Evolutionary conservation across 768 basidiomycete genomes (phyloP), one percentile per base, ranked within the genome.

Genomic region (Lactarius vividus): DNA sequence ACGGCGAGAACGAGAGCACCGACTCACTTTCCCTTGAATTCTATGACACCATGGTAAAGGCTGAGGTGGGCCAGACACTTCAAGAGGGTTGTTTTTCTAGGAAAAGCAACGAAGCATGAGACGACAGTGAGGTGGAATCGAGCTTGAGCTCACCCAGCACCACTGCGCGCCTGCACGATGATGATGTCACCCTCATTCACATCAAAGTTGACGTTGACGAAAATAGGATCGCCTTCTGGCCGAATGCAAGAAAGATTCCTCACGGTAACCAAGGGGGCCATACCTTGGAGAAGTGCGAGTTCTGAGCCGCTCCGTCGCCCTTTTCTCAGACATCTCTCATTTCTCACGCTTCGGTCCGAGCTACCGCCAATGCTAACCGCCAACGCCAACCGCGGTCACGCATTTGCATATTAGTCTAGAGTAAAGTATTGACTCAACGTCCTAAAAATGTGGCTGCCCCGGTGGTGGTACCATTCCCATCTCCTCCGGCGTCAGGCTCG

Each of bases 41-140:
- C 68, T 33, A 92, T 80, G 54, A 84, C 79, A 2, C 94, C 88
- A 9, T 81, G 77, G 72, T 92, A 91, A 6, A 90, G 74, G 63
- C 85, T 85, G 39, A 96, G 79, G 76, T 95, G 89, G 33, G 92
- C 86, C 28, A 96, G 80, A 71, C 91, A 94, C 75, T 94, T 96
- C 54, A 96, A 75, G 59, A 96, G 77, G 0, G 93, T 94, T 1
- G 88, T 86, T 74, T 89, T 90, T 59, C 80, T 80, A 54, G 26
- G 26, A 53, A 9, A 23, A 29, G 28, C 15, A 20, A 39, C 37
- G 28, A 35, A 1, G 33, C 13, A 44, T 57, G 55, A 40, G 33
- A 0, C 13, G 23, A 42, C 33, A 26, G 23, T 40, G 31, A 20
- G 52, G 39, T 28, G 23, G 49, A 33, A 37, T 16, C 23, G 35